These are phyloP conservation scores for Phytophthora meadii DNA, from an alignment of 352 stramenopile genomes.

Conservation along the genomic window DNA sequence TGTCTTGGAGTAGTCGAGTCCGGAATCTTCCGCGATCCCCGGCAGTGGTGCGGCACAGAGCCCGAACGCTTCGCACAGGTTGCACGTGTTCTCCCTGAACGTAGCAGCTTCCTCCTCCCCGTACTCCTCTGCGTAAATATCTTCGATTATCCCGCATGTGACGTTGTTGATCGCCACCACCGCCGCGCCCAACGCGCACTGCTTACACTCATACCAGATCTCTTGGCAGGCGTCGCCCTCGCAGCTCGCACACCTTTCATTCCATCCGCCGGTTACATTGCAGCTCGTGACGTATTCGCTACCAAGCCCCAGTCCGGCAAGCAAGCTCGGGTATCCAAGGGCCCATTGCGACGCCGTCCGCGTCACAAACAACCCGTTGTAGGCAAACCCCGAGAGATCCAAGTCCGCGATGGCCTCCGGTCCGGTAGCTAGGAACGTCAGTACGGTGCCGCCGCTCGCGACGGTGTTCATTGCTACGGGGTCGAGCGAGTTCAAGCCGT, in stretches of 20 bases:
- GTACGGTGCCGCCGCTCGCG: constrained; percentile 37
- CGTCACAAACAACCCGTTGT: constrained; percentile 74
- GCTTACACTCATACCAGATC: constrained; percentile 48
- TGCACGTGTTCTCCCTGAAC: constrained; percentile 48
- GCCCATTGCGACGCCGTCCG: constrained; percentile 67
- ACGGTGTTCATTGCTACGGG: constrained; percentile 68
- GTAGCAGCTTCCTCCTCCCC: constrained; percentile 44
- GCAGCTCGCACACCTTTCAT: constrained; percentile 53
- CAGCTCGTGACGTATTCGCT: constrained; percentile 60
- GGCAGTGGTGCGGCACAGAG: constrained; percentile 70
- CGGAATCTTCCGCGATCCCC: constrained; percentile 59
- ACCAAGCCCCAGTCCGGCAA: constrained; percentile 64
- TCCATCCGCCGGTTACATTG: constrained; percentile 37
- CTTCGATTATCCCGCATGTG: constrained; percentile 50
- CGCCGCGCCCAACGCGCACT: constrained; percentile 40
- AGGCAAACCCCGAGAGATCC: constrained; percentile 67
- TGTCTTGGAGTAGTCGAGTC: constrained; percentile 55
- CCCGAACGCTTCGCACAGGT: constrained; percentile 49
- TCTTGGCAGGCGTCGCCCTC: constrained; percentile 39
- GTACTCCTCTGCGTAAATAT: constrained; percentile 50
- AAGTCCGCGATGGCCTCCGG: constrained; percentile 45
- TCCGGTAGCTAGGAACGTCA: constrained; percentile 51
- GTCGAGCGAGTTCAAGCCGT: constrained; percentile 81
- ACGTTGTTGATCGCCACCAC: constrained; percentile 53
- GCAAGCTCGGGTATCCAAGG: constrained; percentile 71